Conservation (phyloP, 2,329 filamentous ascomycete species). For the Karstenula rhodostoma region DNA sequence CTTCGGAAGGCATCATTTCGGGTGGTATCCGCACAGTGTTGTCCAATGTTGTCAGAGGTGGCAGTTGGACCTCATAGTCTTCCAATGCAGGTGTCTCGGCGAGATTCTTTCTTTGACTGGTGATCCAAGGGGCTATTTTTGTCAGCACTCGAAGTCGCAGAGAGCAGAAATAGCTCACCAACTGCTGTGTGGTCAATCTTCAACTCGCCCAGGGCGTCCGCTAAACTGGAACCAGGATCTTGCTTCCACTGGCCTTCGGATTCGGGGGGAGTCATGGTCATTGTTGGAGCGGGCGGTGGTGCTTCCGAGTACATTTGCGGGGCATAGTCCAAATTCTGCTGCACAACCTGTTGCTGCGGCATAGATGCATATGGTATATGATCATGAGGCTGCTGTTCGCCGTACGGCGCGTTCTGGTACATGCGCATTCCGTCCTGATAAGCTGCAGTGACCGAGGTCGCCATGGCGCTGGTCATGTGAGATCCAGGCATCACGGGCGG, state of each 20-base stretch:
- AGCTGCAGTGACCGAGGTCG: conserved; percentile 37
- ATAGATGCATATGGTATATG: conserved; percentile 48
- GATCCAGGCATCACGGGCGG: conserved; percentile 36
- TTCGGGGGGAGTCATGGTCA: conserved; percentile 50
- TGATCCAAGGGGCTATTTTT: conserved; percentile 79
- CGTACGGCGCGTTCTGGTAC: conserved; percentile 48
- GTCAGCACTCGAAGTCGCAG: conserved; percentile 27
- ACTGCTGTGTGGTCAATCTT: conserved; percentile 88
- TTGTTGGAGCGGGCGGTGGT: conserved; percentile 32
- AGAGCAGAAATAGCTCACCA: conserved; percentile 63
- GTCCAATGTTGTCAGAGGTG: conserved; percentile 73
- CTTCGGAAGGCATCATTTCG: conserved; percentile 90
- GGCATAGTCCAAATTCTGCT: conserved; percentile 46
- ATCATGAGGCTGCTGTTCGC: conserved; percentile 44
- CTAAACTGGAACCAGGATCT: conserved; percentile 68
- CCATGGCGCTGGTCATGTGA: conserved; percentile 39
- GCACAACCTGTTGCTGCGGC: conserved; percentile 41
- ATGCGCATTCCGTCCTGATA: conserved; percentile 40
- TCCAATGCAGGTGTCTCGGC: conserved; percentile 71
- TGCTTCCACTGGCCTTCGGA: conserved; percentile 59
- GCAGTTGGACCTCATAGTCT: conserved; percentile 75
- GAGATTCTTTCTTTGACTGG: conserved; percentile 65
- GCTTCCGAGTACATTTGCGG: conserved; percentile 44
- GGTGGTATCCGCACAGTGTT: conserved; percentile 86
- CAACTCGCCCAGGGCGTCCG: conserved; percentile 82